phyloP scores from a whole-genome alignment of 371 early-diverging fungal genomes.

The Syncephalis plumigaleata region DNA sequence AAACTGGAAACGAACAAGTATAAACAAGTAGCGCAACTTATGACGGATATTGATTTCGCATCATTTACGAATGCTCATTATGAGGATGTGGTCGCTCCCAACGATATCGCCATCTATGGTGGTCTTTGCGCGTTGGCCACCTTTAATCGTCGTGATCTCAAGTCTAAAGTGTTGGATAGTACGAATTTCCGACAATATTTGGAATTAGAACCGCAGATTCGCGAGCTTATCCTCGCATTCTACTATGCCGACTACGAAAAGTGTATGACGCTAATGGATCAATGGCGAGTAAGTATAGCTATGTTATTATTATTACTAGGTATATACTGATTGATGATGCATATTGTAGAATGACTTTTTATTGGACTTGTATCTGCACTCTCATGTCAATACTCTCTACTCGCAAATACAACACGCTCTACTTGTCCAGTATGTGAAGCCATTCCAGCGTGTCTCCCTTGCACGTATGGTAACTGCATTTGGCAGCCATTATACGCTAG shows the following conservation, averaged over 20 bases:
- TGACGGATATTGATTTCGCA: constrained; percentile 50
- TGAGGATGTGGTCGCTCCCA: constrained; percentile 41
- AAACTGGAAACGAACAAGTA: constrained; percentile 36
- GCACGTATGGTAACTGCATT: constrained; percentile 61
- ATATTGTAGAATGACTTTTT: constrained; percentile 30
- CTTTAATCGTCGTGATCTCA: constrained; percentile 51
- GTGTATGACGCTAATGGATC: constrained; percentile 46
- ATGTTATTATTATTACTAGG: not conserved
- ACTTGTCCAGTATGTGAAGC: constrained; percentile 62
- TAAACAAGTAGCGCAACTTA: constrained; percentile 33
- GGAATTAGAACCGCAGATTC: constrained; percentile 63
- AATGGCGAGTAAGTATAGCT: constrained; percentile 26
- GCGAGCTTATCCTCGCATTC: constrained; percentile 46
- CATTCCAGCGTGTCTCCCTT: constrained; percentile 63
- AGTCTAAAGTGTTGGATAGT: constrained; percentile 46
- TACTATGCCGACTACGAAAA: constrained; percentile 53
- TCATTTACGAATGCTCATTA: constrained; percentile 5
- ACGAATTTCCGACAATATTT: constrained; percentile 53
- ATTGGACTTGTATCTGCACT: constrained; percentile 54
- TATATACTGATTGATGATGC: not conserved
- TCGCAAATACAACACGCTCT: constrained; percentile 56
- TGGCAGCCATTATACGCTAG: constrained; percentile 21
- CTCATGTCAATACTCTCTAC: constrained; percentile 42
- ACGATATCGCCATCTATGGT: constrained; percentile 72
- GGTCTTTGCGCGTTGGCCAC: constrained; percentile 65